Evolutionary conservation across 2,329 filamentous ascomycete species (phyloP).

Genomic region (Apiospora arundinis): DNA sequence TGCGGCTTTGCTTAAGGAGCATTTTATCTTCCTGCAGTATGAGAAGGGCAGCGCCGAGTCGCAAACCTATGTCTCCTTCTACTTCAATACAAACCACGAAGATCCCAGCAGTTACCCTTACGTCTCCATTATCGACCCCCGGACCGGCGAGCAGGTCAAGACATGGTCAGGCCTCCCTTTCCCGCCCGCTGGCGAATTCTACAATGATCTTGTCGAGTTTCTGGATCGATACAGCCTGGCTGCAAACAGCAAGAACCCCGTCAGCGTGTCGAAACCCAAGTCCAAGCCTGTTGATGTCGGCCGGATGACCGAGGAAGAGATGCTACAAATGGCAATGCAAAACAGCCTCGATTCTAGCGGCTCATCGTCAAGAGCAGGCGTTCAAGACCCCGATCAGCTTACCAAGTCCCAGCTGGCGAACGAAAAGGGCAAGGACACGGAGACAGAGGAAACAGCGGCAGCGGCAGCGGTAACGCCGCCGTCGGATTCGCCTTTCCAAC

Average conservation of each 20-base stretch:
- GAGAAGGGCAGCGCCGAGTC: constrained; percentile 82
- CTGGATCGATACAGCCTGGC: constrained; percentile 95
- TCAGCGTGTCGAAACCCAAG: constrained; percentile 78
- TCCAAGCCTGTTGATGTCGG: constrained; percentile 76
- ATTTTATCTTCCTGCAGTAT: constrained; percentile 96
- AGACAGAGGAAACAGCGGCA: constrained; percentile 41
- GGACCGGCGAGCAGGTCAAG: constrained; percentile 97
- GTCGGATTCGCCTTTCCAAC: constrained; percentile 62
- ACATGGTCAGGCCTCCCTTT: constrained; percentile 89
- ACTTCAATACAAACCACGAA: constrained; percentile 78
- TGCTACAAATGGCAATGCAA: constrained; percentile 91
- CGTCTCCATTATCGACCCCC: constrained; percentile 92
- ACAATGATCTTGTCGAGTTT: constrained; percentile 92
- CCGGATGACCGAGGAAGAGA: constrained; percentile 95
- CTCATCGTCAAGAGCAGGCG: constrained; percentile 54
- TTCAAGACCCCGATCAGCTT: constrained; percentile 85
- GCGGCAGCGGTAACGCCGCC: constrained; percentile 23
- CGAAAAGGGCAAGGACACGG: constrained; percentile 60
- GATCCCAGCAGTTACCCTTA: constrained; percentile 92
- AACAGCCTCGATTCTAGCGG: constrained; percentile 76
- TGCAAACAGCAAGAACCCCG: constrained; percentile 88
- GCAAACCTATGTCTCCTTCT: constrained; percentile 85
- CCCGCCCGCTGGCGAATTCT: constrained; percentile 77
- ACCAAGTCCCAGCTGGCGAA: constrained; percentile 68
- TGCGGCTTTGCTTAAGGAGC: constrained; percentile 81